Evolutionary conservation across 306 rosid species (phyloP), one percentile per base, ranked within the genome.

Genomic region (Casuarina equisetifolia): DNA sequence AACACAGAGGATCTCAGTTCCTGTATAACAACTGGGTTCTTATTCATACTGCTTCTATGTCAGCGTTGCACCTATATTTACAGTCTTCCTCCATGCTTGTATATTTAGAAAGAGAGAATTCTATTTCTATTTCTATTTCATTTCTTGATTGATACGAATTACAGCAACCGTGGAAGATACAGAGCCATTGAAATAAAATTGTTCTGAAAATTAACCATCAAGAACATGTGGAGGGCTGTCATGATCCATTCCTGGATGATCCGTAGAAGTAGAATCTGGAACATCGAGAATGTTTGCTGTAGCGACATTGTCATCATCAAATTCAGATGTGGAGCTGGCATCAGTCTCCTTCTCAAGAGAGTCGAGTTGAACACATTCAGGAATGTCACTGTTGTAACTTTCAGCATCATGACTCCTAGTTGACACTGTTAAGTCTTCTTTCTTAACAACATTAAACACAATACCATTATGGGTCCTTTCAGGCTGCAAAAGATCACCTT

Each of bases 401-500:
- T 82, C 97, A 10, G 72, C 58, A 74, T 90, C 97, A 45, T 72
- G 85, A 74, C 85, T 85, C 85, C 88, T 82, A 75, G 72, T 81
- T n/a, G 88, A 72, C 78, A 86, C 73, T 54, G 91, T 66, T 59
- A 92, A 82, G 19, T 86, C 82, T 82, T 90, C 99, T 85, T 87
- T 95, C 94, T 92, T 92, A 45, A 95, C 97, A 66, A 95, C 84
- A 83, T 89, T 95, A 55, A 95, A 82, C 72, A 95, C 86, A 55
- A 92, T 88, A 58, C 99, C 97, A 15, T 92, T 92, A 43, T 78
- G 91, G 54, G 87, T 92, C 84, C 91, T 86, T 83, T 91, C 99
- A 6, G 99, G 90, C 85, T 92, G 98, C 88, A 96, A 85, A 77
- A 96, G 86, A 87, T 92, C 99, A 72, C 99, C 98, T 84, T 90